phyloP scores from a whole-genome alignment of 139 green algal species.

The Deuterostichococcus epilithicus region DNA sequence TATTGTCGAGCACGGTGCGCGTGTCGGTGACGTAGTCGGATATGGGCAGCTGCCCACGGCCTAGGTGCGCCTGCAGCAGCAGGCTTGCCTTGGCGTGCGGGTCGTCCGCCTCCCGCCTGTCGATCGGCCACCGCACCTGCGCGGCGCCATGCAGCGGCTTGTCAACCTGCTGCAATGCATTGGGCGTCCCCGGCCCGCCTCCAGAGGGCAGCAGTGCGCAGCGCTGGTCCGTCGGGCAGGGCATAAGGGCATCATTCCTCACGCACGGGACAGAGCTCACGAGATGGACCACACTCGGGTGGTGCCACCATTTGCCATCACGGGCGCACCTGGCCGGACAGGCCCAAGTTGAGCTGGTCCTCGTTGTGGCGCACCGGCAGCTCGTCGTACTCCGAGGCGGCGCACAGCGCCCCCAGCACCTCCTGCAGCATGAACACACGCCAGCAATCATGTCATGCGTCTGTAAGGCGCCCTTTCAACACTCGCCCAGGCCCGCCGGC shows the following conservation, averaged over 20 bases:
- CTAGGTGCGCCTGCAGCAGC: slow-evolving; percentile 91
- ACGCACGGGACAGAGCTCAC: no score
- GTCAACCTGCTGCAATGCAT: no score
- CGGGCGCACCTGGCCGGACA: slow-evolving; percentile 32
- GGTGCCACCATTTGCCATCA: no score
- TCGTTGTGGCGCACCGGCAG: slow-evolving; percentile 98
- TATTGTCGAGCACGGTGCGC: slow-evolving; percentile 89
- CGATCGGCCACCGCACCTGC: slow-evolving; percentile 49
- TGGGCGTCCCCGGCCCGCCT: no score
- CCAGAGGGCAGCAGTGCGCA: no score
- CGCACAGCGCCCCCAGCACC: slow-evolving; percentile 67
- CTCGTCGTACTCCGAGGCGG: slow-evolving; percentile 89
- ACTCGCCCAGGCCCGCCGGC: no score
- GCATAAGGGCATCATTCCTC: no score
- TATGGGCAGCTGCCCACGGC: slow-evolving; percentile 75
- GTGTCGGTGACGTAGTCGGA: slow-evolving; percentile 95
- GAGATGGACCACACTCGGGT: no score
- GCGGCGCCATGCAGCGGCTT: background rate
- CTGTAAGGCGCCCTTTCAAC: no score
- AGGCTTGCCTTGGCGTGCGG: slow-evolving; percentile 95
- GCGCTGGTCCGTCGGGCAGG: no score
- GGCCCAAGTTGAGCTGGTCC: slow-evolving; percentile 85
- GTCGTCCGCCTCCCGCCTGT: slow-evolving; percentile 70
- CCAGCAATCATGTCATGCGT: background rate
- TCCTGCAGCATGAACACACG: background rate